These are phyloP conservation scores for Porcisia hertigi DNA, from an alignment of 208 protist species.

Conservation along the genomic window DNA sequence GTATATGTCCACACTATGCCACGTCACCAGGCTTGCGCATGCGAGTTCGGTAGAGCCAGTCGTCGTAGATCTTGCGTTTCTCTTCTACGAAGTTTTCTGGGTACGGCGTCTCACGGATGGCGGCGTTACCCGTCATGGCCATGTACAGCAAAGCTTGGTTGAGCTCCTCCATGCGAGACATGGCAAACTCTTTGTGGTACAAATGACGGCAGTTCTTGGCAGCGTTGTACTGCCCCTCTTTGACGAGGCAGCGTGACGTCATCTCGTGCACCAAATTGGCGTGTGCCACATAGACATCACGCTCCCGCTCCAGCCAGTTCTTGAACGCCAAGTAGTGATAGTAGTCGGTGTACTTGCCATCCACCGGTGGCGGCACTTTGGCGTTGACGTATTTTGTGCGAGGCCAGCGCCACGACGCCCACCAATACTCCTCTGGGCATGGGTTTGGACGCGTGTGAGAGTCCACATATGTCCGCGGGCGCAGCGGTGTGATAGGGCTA, in stretches of 20 bases:
- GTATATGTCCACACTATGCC: slow-evolving; percentile 19
- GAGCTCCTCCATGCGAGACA: slow-evolving; percentile 83
- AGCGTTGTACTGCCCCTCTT: slow-evolving; percentile 88
- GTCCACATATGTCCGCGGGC: slow-evolving; percentile 71
- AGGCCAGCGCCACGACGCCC: slow-evolving; percentile 80
- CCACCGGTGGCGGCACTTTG: slow-evolving; percentile 78
- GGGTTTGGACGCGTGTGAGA: slow-evolving; percentile 75
- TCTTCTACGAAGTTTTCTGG: slow-evolving; percentile 82
- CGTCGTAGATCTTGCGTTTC: slow-evolving; percentile 89
- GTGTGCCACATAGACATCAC: slow-evolving; percentile 81
- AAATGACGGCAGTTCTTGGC: slow-evolving; percentile 88
- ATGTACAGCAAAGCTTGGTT: slow-evolving; percentile 87
- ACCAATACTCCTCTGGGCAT: slow-evolving; percentile 88
- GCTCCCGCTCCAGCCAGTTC: slow-evolving; percentile 80
- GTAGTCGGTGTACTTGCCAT: slow-evolving; percentile 83
- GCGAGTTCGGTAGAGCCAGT: slow-evolving; percentile 84
- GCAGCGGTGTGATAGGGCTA: slow-evolving; percentile 52
- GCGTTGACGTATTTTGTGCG: slow-evolving; percentile 81
- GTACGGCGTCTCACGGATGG: slow-evolving; percentile 87
- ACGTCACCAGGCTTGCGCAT: slow-evolving; percentile 82
- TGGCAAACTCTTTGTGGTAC: slow-evolving; percentile 80
- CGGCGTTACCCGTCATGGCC: slow-evolving; percentile 83
- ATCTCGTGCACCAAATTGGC: slow-evolving; percentile 81
- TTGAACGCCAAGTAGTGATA: slow-evolving; percentile 87
- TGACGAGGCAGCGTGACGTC: slow-evolving; percentile 67